Conservation (phyloP, 345 rosid genomes). For the Aquilaria yunnanensis region DNA sequence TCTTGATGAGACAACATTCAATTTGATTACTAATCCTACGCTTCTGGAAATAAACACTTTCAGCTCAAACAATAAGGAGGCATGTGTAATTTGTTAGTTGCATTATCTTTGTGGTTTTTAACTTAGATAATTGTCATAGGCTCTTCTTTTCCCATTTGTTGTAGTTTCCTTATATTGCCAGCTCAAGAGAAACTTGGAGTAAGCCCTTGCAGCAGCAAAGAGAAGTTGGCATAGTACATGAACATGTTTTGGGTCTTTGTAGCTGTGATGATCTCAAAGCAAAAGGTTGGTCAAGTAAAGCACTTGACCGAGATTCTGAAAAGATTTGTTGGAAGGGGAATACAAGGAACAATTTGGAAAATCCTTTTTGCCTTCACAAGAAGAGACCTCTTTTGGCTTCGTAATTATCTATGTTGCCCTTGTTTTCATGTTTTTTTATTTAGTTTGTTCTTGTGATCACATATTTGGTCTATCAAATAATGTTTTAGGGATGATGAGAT, state of each 20-base stretch:
- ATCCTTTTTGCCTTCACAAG: slow-evolving; percentile 64
- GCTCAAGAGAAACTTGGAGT: slow-evolving; percentile 14
- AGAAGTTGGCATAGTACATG: slow-evolving; percentile 18
- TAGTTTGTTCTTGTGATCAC: slow-evolving; percentile 1
- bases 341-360: slow-evolving; percentile 15
- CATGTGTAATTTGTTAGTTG: slow-evolving; percentile 21
- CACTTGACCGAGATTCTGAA: slow-evolving; percentile 35
- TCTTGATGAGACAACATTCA: slow-evolving; percentile 54
- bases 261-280: slow-evolving; percentile 66
- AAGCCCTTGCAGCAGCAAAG: slow-evolving; percentile 10
- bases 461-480: slow-evolving; percentile 1
- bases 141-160: slow-evolving; percentile 8
- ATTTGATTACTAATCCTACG: slow-evolving; percentile 65
- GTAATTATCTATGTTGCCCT: slow-evolving; percentile 26
- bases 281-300: slow-evolving; percentile 51
- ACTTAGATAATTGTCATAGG: neutral
- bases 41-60: slow-evolving; percentile 60
- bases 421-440: neutral
- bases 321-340: slow-evolving; percentile 66
- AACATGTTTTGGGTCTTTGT: slow-evolving; percentile 44
- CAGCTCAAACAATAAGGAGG: slow-evolving; percentile 81
- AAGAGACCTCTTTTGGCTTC: slow-evolving; percentile 37
- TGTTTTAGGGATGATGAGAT: slow-evolving; percentile 47
- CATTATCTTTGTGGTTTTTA: slow-evolving; percentile 7
- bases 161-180: slow-evolving; percentile 53